Evolutionary conservation across 1,139 yeast genomes (phyloP), one percentile per base, ranked within the genome.

Genomic region (Suhomyces maxii): DNA sequence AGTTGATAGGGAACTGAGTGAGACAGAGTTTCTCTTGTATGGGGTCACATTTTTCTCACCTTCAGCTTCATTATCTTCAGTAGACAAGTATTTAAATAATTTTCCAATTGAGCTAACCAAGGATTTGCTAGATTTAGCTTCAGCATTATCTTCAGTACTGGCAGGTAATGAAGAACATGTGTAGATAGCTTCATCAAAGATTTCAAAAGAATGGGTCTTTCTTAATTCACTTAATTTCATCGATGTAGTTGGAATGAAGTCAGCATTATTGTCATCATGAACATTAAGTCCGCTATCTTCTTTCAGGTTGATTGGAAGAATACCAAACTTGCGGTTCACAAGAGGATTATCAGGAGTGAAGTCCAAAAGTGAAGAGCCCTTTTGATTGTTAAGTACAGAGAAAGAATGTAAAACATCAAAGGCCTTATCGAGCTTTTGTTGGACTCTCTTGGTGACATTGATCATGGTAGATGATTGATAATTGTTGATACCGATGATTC

Each of bases 151-250:
- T 8, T 28, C 43, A 12, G 59, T 54, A 2, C 62, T 42, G 12
- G 52, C 53, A 6, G 75, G 69, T 39, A 70, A 58, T 23, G 74
- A 58, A 3, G 79, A 67, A 47, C 80, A 79, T 2, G 86, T 77
- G 60, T 86, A 86, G 26, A 86, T 82, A 2, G 89, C 84, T 55
- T 86, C 93, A 61, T 87, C 95, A 54, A 86, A 80, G 6, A 86
- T 79, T 56, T 87, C 95, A 64, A 76, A 87, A 1, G 90, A 82
- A 62, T 84, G 84, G 0, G 80, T 73, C 53, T 78, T 76, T 40
- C 74, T 63, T 38, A 73, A 60, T 48, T 69, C 76, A 51, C 70
- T 67, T 8, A 69, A 54, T 44, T 60, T 62, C n/a, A 56, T 37
- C 1, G 60, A 48, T 5, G 58, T 49, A 1, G 60, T 47, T 2